Conservation (phyloP, 257 asterid species). For the Fraxinus cuspidata region DNA sequence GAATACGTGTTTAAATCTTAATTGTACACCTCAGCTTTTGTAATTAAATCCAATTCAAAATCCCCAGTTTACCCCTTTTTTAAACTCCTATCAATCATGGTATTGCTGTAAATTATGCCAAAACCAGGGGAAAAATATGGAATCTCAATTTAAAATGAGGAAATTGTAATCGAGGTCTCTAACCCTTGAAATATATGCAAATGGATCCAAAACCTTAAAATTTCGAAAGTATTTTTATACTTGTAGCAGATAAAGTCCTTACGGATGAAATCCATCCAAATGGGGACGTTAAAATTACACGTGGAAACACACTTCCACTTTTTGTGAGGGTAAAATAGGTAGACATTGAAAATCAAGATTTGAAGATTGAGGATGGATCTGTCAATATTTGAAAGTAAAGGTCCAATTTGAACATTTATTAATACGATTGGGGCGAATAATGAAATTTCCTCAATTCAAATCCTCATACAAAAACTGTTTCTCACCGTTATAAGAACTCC, state of each 20-base stretch:
- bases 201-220: neutral
- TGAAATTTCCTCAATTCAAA: neutral
- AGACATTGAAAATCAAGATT: neutral
- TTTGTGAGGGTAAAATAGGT: neutral
- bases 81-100: neutral
- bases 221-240: neutral
- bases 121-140: neutral
- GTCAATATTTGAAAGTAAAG: too few relatives aligned
- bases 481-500: neutral
- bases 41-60: neutral
- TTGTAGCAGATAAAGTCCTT: neutral
- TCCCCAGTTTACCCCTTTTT: neutral
- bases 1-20: neutral
- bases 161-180: neutral
- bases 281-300: neutral
- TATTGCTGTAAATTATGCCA: neutral
- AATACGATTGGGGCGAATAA: neutral
- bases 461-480: neutral
- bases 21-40: slow-evolving; percentile 1
- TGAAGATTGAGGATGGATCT: too few relatives aligned
- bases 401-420: neutral
- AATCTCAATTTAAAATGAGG: neutral
- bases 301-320: neutral
- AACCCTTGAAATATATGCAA: neutral
- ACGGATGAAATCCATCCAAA: neutral